A percentile compares a stretch with the other conserved stretches of the same genome.
Conservation (phyloP, 306 rosid species). For the Arachis hypogaea region DNA sequence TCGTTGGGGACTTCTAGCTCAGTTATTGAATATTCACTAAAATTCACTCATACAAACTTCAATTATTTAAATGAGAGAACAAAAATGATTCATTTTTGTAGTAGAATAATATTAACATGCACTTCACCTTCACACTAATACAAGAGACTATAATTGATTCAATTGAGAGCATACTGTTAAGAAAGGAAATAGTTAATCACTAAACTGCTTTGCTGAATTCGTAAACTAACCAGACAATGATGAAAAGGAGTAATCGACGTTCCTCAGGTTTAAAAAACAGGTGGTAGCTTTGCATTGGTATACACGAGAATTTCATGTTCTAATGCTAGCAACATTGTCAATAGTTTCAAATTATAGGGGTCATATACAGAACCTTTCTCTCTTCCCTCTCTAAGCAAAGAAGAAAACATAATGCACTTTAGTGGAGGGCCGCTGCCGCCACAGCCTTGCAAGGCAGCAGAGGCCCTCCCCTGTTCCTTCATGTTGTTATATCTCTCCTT, state of each 20-base stretch:
- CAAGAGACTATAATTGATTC: background rate
- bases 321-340: too few species aligned
- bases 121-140: background rate
- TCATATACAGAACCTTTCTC: too few species aligned
- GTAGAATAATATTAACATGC: too few species aligned
- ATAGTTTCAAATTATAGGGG: too few species aligned
- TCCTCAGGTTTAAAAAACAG: slow-evolving; percentile 19
- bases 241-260: slow-evolving; percentile 23
- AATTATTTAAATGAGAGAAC: slow-evolving; percentile 12
- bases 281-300: slow-evolving; percentile 16
- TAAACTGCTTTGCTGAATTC: slow-evolving; percentile 16
- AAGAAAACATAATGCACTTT: too few species aligned
- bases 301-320: background rate
- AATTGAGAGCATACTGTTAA: background rate
- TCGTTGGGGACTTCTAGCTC: slow-evolving; percentile 19
- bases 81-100: slow-evolving; percentile 5
- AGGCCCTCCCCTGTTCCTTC: too few species aligned
- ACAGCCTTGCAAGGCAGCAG: too few species aligned
- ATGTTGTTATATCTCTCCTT: too few species aligned
- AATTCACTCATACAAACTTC: background rate
- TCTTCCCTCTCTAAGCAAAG: too few species aligned
- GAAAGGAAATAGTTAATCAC: slow-evolving; percentile 23
- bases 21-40: background rate
- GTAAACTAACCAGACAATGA: slow-evolving; percentile 26
- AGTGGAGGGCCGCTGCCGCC: too few species aligned